phyloP scores from a whole-genome alignment of 2,329 filamentous ascomycete species.

The Trichophyton benhamiae region DNA sequence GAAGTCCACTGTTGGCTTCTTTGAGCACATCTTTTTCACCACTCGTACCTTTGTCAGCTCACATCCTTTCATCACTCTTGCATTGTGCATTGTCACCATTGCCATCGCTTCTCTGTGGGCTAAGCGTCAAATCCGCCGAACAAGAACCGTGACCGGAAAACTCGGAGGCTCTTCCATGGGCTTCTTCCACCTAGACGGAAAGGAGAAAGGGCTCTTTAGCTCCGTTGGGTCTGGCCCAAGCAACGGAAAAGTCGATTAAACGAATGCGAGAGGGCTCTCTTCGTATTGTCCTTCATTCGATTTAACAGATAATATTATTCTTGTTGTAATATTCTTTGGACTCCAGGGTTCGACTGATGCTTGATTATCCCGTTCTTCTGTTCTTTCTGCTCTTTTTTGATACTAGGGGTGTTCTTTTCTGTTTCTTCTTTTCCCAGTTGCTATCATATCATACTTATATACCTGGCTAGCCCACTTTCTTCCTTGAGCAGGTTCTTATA shows the following conservation, averaged over 20 bases:
- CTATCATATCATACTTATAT: neutral
- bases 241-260: conserved; percentile 38
- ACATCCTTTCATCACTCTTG: conserved; percentile 34
- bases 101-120: conserved; percentile 24
- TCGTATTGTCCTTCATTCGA: neutral
- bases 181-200: conserved; percentile 39
- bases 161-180: conserved; percentile 26
- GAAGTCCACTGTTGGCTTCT: conserved; percentile 38
- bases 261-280: neutral
- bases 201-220: conserved; percentile 35
- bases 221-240: conserved; percentile 19
- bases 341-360: neutral
- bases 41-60: conserved; percentile 31
- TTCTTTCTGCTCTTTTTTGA: neutral
- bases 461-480: conserved; percentile 1
- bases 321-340: neutral
- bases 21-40: conserved; percentile 37
- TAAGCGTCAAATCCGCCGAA: conserved; percentile 20
- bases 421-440: neutral
- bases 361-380: neutral
- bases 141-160: conserved; percentile 24
- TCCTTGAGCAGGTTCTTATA: neutral
- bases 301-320: neutral
- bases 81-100: conserved; percentile 27
- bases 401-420: neutral